phyloP scores from a whole-genome alignment of 2,329 filamentous ascomycete species.

The Chalaropsis ovoidea region DNA sequence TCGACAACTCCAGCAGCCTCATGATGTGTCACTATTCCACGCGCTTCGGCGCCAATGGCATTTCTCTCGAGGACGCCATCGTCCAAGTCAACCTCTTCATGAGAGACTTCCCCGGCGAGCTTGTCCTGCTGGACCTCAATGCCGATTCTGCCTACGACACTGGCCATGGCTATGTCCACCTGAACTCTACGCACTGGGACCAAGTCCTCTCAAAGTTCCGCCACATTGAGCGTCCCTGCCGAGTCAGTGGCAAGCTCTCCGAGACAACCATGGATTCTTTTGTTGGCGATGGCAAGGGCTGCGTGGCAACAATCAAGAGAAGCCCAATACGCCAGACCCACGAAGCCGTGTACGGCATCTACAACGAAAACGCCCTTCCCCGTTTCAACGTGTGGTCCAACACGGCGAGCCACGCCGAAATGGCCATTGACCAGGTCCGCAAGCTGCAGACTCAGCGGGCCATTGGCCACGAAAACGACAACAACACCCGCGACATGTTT shows the following conservation, averaged over 20 bases:
- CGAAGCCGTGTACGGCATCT: conserved; percentile 10
- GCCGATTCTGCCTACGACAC: conserved; percentile 29
- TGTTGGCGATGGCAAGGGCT: conserved; percentile 27
- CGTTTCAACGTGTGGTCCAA: conserved; percentile 17
- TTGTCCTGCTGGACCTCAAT: conserved; percentile 37
- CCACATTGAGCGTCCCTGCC: conserved; percentile 30
- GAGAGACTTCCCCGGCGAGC: conserved; percentile 34
- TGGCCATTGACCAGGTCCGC: conserved; percentile 19
- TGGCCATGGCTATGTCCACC: conserved; percentile 30
- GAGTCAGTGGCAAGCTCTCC: conserved; percentile 26
- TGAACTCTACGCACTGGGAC: conserved; percentile 30
- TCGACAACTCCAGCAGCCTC: conserved; percentile 11
- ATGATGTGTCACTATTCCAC: conserved; percentile 21
- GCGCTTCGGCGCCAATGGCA: conserved; percentile 17
- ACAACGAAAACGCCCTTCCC: conserved; percentile 7
- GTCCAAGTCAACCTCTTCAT: conserved; percentile 37
- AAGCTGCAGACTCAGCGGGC: conserved; percentile 19
- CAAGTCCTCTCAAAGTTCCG: conserved; percentile 35
- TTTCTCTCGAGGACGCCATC: conserved; percentile 34
- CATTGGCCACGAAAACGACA: conserved; percentile 12
- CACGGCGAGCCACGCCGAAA: conserved; percentile 15
- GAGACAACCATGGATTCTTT: conserved; percentile 31
- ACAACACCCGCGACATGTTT: conserved; percentile 18
- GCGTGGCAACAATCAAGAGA: conserved; percentile 27
- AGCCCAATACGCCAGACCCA: conserved; percentile 18